Conservation (phyloP, 108 stramenopile species). For the Skeletonema costatum region DNA sequence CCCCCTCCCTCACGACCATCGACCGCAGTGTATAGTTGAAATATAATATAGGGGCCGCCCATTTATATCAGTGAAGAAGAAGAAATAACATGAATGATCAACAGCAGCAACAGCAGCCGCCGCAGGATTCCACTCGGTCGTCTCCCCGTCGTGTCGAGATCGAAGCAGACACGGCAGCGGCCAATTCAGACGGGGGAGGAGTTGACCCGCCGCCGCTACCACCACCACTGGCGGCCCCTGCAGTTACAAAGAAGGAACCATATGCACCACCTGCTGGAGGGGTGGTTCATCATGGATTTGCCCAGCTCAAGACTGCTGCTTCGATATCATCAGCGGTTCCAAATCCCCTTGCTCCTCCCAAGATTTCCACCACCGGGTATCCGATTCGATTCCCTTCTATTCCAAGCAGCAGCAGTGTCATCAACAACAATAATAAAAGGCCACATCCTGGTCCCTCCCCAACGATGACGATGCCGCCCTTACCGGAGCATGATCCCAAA, state of each 20-base stretch:
- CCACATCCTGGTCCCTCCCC: constrained; percentile 1
- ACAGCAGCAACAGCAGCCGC: neutral
- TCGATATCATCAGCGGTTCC: neutral
- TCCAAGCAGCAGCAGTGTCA: neutral
- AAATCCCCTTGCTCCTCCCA: constrained; percentile 1
- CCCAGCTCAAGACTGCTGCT: neutral
- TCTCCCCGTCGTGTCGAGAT: neutral
- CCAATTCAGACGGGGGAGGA: neutral
- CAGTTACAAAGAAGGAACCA: neutral
- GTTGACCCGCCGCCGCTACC: neutral
- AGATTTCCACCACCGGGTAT: neutral
- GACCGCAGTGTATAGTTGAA: neutral
- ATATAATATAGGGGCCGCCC: neutral
- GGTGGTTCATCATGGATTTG: neutral
- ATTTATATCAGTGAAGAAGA: neutral
- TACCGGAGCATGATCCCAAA: constrained; percentile 8
- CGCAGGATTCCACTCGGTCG: neutral
- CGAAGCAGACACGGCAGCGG: neutral
- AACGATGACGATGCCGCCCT: neutral
- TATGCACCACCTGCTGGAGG: neutral
- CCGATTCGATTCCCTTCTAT: neutral
- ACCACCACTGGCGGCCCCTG: neutral
- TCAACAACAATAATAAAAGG: neutral
- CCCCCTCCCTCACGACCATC: neutral
- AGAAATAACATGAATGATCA: neutral